phyloP scores from a whole-genome alignment of 441 rosid genomes.

The Rhodomyrtus psidioides region DNA sequence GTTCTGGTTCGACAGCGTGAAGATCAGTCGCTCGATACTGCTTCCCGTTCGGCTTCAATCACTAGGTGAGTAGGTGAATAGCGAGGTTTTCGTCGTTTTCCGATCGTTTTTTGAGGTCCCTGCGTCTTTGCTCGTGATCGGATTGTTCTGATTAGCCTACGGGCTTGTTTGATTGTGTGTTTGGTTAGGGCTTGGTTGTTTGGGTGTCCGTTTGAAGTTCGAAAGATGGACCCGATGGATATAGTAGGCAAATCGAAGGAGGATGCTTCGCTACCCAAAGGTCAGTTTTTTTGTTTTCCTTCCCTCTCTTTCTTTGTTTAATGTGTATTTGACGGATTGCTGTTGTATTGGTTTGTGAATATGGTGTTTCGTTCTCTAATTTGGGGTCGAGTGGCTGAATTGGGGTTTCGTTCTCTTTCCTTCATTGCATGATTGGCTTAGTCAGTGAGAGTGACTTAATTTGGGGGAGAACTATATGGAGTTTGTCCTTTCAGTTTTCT shows the following conservation, averaged over 20 bases:
- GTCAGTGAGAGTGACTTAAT: not conserved
- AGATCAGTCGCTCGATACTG: not conserved
- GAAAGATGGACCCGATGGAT: slow-evolving; percentile 87
- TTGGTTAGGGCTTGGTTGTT: not conserved
- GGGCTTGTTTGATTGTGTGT: not conserved
- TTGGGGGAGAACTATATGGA: not conserved
- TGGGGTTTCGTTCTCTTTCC: not conserved
- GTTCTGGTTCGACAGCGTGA: not conserved
- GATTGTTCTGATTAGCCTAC: not conserved
- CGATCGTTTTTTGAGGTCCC: not conserved
- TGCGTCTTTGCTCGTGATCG: not conserved
- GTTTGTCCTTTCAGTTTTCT: not conserved
- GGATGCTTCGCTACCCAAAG: slow-evolving; percentile 99
- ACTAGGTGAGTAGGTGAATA: too few species aligned
- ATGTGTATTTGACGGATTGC: not conserved
- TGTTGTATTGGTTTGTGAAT: not conserved
- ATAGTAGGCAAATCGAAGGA: slow-evolving; percentile 97
- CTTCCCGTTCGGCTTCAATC: not conserved
- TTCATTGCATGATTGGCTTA: not conserved
- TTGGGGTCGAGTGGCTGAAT: not conserved
- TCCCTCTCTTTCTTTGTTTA: not conserved
- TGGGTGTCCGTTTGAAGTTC: not conserved
- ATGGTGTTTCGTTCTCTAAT: not conserved
- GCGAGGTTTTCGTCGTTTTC: too few species aligned
- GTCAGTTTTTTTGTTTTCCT: slow-evolving; percentile 17